phyloP scores from a whole-genome alignment of 371 early-diverging fungal genomes.

The Thermomucor indicae-seudaticae region DNA sequence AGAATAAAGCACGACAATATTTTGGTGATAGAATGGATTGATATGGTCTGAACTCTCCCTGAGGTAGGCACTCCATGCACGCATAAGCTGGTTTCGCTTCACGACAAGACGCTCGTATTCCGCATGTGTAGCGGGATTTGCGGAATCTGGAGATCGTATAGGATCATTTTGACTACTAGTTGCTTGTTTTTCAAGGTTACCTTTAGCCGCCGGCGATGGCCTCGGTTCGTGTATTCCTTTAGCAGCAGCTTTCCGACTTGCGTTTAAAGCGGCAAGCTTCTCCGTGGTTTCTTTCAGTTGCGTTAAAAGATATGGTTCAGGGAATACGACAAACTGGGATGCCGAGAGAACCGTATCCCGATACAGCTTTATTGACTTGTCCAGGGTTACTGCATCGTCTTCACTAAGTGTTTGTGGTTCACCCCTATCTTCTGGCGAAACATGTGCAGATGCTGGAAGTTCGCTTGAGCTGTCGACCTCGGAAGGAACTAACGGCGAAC shows the following conservation, averaged over 20 bases:
- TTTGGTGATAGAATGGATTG: constrained; percentile 72
- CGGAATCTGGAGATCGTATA: not conserved
- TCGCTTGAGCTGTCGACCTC: not conserved
- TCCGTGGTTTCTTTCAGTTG: constrained; percentile 64
- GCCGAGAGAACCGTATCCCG: constrained; percentile 74
- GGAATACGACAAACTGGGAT: constrained; percentile 81
- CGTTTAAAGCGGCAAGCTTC: constrained; percentile 20
- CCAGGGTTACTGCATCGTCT: constrained; percentile 10
- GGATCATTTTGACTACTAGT: not conserved
- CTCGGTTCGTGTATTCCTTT: not conserved
- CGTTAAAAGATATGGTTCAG: constrained; percentile 78
- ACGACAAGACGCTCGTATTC: constrained; percentile 45
- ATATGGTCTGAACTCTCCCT: constrained; percentile 55
- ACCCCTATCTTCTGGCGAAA: too few relatives aligned
- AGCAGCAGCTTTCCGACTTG: constrained; percentile 2
- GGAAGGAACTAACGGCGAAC: constrained; percentile 6
- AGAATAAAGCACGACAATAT: constrained; percentile 71
- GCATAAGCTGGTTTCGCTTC: constrained; percentile 43
- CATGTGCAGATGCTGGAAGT: not conserved
- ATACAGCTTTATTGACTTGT: constrained; percentile 42
- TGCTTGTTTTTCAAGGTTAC: constrained; percentile 21
- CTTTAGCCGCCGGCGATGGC: constrained; percentile 21
- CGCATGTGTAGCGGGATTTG: constrained; percentile 13
- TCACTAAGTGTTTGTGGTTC: too few relatives aligned
- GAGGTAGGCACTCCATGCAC: constrained; percentile 57